Evolutionary conservation across 148 eudicot genomes (phyloP).

Genomic region (Rhododendron ovatum): DNA sequence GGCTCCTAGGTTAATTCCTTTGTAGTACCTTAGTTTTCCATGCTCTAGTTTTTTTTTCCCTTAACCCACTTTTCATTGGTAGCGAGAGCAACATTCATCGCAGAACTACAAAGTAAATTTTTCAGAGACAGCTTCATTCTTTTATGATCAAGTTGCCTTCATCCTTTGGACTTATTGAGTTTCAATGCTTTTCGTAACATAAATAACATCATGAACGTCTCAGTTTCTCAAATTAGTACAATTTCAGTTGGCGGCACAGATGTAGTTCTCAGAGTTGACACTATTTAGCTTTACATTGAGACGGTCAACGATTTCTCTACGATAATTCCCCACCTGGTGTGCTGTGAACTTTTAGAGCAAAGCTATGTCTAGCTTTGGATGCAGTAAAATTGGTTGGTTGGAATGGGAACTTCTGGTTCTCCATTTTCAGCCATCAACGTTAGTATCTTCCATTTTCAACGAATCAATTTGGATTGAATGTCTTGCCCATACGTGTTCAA

Average conservation of each 20-base stretch:
- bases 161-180: background rate
- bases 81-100: background rate
- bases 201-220: background rate
- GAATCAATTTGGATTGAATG: background rate
- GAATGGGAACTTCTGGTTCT: background rate
- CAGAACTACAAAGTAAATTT: background rate
- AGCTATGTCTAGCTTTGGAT: background rate
- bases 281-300: background rate
- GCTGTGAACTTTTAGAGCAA: background rate
- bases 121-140: background rate
- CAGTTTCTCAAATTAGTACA: background rate
- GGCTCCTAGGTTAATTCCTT: background rate
- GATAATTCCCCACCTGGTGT: background rate
- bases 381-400: background rate
- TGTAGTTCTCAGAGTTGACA: background rate
- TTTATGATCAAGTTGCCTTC: background rate
- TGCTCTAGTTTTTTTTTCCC: background rate
- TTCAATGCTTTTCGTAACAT: background rate
- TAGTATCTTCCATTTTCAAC: background rate
- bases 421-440: background rate
- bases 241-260: background rate
- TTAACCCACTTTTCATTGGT: background rate
- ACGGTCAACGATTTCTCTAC: background rate
- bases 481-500: background rate
- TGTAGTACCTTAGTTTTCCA: background rate